A percentile compares a stretch with the other conserved stretches of the same genome.
Evolutionary conservation across 768 basidiomycete species (phyloP).

Genomic region (Boletus speciosus): DNA sequence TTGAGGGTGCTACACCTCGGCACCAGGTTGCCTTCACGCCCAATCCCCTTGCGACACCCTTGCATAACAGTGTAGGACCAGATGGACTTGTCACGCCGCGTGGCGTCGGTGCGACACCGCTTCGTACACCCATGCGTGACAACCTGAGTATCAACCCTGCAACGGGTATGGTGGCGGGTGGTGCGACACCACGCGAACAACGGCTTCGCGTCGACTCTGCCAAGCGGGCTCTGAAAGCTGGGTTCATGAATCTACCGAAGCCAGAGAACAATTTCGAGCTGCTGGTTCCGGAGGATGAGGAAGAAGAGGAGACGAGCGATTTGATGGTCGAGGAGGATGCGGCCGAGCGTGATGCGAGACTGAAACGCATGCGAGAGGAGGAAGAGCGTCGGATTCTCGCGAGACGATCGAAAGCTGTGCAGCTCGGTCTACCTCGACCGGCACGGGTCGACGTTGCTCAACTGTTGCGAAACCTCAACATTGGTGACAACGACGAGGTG

Average conservation of each 20-base stretch:
- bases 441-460: slow-evolving; percentile 70
- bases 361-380: slow-evolving; percentile 63
- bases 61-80: slow-evolving; percentile 45
- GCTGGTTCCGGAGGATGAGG: slow-evolving; percentile 86
- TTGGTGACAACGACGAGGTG: slow-evolving; percentile 47
- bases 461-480: slow-evolving; percentile 57
- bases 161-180: slow-evolving; percentile 51
- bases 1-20: slow-evolving; percentile 92
- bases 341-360: slow-evolving; percentile 80
- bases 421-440: slow-evolving; percentile 81
- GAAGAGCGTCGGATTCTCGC: slow-evolving; percentile 80
- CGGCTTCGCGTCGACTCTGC: slow-evolving; percentile 57
- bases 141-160: slow-evolving; percentile 82
- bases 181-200: slow-evolving; percentile 75
- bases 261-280: slow-evolving; percentile 98
- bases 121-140: slow-evolving; percentile 94
- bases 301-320: slow-evolving; percentile 35
- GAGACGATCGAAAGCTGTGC: slow-evolving; percentile 76
- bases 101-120: slow-evolving; percentile 64
- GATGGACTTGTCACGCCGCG: slow-evolving; percentile 55
- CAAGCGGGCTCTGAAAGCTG: slow-evolving; percentile 74
- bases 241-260: slow-evolving; percentile 80
- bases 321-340: slow-evolving; percentile 72
- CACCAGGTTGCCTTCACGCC: slow-evolving; percentile 91
- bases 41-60: slow-evolving; percentile 90